These are phyloP conservation scores for Rhipidocladum racemiflorum DNA, from an alignment of 176 grass and related monocot species.

Conservation along the genomic window DNA sequence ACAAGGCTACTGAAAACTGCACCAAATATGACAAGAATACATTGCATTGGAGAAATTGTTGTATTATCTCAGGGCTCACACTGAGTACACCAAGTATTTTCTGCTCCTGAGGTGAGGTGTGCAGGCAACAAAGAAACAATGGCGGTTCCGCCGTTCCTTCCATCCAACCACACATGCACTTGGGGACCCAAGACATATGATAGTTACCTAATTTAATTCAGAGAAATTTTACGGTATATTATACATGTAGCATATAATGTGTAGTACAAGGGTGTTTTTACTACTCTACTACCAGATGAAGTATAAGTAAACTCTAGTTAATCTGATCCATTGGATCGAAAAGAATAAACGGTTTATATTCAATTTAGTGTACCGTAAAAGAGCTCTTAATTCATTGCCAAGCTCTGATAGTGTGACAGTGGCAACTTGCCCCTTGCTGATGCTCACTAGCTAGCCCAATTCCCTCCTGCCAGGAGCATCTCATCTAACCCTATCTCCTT, in stretches of 20 bases:
- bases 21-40: conserved; percentile 6
- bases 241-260: too few relatives aligned
- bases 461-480: conserved; percentile 15
- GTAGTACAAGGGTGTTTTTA: too few relatives aligned
- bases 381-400: conserved; percentile 31
- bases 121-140: conserved; percentile 25
- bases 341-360: too few relatives aligned
- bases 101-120: conserved; percentile 4
- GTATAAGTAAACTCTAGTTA: too few relatives aligned
- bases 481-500: not conserved
- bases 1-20: not conserved
- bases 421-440: conserved; percentile 38
- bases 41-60: not conserved
- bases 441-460: conserved; percentile 21
- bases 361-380: too few relatives aligned
- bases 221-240: too few relatives aligned
- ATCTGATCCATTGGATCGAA: too few relatives aligned
- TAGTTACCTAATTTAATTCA: too few relatives aligned
- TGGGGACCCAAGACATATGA: too few relatives aligned
- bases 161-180: conserved; percentile 35
- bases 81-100: not conserved
- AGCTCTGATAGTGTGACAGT: conserved; percentile 23
- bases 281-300: too few relatives aligned
- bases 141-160: conserved; percentile 34
- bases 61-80: not conserved